Evolutionary conservation across 164 flowering plant species (phyloP).

Genomic region (Vitis cinerea): DNA sequence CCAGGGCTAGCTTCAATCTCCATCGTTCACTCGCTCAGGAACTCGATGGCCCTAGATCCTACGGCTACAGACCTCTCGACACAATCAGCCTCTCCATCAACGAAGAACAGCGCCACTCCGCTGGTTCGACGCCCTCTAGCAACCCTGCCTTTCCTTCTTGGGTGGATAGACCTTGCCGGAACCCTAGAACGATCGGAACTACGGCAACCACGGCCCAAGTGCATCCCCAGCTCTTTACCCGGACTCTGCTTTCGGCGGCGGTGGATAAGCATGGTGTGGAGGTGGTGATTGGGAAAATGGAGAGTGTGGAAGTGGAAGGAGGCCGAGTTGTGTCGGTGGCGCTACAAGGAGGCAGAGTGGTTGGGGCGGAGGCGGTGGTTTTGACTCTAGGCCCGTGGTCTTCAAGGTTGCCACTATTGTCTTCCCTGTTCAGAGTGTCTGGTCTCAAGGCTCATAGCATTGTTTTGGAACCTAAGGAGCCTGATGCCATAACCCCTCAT

Average conservation of each 20-base stretch:
- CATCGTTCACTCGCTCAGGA: conserved; percentile 76
- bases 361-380: conserved; percentile 70
- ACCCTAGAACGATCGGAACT: conserved; percentile 59
- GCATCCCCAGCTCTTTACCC: conserved; percentile 80
- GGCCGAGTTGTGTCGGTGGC: conserved; percentile 53
- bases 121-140: conserved; percentile 16
- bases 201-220: conserved; percentile 88
- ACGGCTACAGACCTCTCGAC: conserved; percentile 78
- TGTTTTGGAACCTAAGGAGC: conserved; percentile 68
- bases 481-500: conserved; percentile 67
- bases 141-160: conserved; percentile 41
- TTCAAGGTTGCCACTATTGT: conserved; percentile 43
- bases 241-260: conserved; percentile 53
- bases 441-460: conserved; percentile 89
- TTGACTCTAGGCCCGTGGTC: conserved; percentile 95
- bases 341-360: conserved; percentile 46
- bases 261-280: conserved; percentile 51
- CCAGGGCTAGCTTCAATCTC: conserved; percentile 90
- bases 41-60: conserved; percentile 63
- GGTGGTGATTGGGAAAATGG: conserved; percentile 78
- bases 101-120: conserved; percentile 25
- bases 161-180: conserved; percentile 65
- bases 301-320: conserved; percentile 47
- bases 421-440: conserved; percentile 57
- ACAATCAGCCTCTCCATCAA: conserved; percentile 60